A percentile compares a stretch with the other conserved stretches of the same genome.
Conservation (phyloP, 2,329 filamentous ascomycete genomes). For the Blastomyces emzantsi region DNA sequence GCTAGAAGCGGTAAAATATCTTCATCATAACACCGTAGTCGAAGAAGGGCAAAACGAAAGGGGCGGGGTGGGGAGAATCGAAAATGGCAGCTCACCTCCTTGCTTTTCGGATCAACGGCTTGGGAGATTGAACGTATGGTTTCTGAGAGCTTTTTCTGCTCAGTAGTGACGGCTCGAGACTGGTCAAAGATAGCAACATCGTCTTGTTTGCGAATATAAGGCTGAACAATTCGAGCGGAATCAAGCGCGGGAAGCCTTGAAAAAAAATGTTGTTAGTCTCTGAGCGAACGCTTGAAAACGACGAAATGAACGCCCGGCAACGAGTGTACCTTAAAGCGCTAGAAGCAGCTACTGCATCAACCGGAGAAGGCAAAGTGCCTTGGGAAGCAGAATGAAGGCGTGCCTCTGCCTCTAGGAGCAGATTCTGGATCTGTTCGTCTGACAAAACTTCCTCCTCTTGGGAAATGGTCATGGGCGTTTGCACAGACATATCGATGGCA, state of each 20-base stretch:
- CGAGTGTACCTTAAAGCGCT: constrained; percentile 1
- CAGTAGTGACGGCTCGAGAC: constrained; percentile 41
- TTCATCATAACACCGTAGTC: constrained; percentile 58
- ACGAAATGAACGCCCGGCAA: neutral
- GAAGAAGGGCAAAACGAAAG: constrained; percentile 13
- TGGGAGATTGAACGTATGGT: constrained; percentile 47
- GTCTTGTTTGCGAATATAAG: constrained; percentile 47
- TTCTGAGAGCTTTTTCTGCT: constrained; percentile 41
- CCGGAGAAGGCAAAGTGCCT: constrained; percentile 11
- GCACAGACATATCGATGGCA: constrained; percentile 2
- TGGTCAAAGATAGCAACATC: constrained; percentile 47
- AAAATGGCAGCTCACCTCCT: constrained; percentile 41
- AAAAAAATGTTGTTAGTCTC: neutral
- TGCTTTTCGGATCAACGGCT: constrained; percentile 37
- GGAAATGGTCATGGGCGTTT: neutral
- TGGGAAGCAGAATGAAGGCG: constrained; percentile 36
- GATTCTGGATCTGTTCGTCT: constrained; percentile 54
- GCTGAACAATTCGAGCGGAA: constrained; percentile 39
- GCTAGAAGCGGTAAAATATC: constrained; percentile 53
- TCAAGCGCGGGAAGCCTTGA: constrained; percentile 44
- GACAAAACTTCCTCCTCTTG: constrained; percentile 41
- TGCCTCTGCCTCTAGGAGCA: constrained; percentile 55
- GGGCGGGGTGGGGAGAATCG: constrained; percentile 7
- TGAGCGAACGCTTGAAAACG: neutral
- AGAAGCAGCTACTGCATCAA: constrained; percentile 11